Evolutionary conservation across 805 yeast species (phyloP), one percentile per base, ranked within the genome.

Genomic region (Cyberlindnera saturnus): DNA sequence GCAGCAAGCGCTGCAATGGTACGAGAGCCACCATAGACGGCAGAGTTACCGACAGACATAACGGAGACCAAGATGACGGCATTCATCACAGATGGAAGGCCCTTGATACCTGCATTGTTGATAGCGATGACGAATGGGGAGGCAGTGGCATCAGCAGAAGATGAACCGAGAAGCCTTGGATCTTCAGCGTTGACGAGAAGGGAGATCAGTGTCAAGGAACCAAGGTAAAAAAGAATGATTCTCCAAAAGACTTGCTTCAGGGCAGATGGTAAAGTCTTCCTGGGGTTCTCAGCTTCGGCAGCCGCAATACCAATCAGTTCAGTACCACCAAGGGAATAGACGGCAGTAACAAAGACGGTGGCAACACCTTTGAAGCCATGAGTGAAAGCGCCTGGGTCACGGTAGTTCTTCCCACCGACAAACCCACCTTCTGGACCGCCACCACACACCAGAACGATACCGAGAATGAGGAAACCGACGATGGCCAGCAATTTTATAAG

Each of bases 321-420:
- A 39, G 77, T 64, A 39, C 80, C 80, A 45, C 75, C 64, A 52
- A 76, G 77, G 9, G 79, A 73, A 57, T 75, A 75, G 2, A 75
- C 73, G 14, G 81, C 77, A 29, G 77, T 74, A 30, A 74, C 78
- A 53, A 76, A 75, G 18, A 75, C 79, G 1, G 77, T 61, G 45
- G 75, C 70, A 23, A 74, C 65, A 50, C 79, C 80, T 50, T 75
- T 75, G 56, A 75, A 75, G 8, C 77, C 73, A 38, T 75, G 61
- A 10, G 78, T 74, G 55, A 85, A 81, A 0, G 89, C 79, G 40
- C 91, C 91, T 14, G 80, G 80, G 39, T 66, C 46, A 47, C 62
- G 60, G 72, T 77, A 75, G 54, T 73, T 67, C 40, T 59, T 58
- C 32, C 70, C 74, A 41, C 76, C 71, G 31, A 73, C 58, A 44